Base-by-base conservation (phyloP, 345 rosid species). In the Hibiscus mutabilis region DNA sequence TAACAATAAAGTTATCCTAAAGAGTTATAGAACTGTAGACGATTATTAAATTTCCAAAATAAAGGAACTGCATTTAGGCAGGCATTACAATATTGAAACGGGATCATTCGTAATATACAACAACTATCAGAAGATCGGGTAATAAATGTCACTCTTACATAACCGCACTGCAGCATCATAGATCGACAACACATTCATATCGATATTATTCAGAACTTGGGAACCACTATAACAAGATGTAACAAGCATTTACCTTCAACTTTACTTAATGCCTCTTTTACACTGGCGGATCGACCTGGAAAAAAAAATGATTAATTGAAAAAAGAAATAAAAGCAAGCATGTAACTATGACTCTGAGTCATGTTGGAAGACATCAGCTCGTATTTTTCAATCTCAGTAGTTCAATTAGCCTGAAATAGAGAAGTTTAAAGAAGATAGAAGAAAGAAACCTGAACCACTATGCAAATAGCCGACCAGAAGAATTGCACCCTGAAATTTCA, bases 401-500 rank as follows among this genome's bases (percentile, higher is more conserved):
- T 24, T 47, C 49, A 58, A 33, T 31, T 72, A 55, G 74, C 37
- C 16, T 58, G 46, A 49, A 4, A 1, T 61, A 49, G 46, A 40
- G 21, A 57, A 68, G 60, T 46, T 70, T 24, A 15, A 46, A 64
- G 64, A 71, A 60, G 56, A 70, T 10, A 56, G 55, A 76, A 56
- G 61, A 19, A 69, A 76, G 86, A 73, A 63, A 89, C 91, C 94
- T 85, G 94, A 80, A 25, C 85, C 85, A 57, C 78, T 81, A 67
- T 75, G 81, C 40, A 83, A 73, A 78, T 89, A 89, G 63, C 82
- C 73, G 15, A 85, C 66, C 31, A 87, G 77, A 72, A 89, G 85
- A 59, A 89, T 67, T 64, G 91, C 86, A 67, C 94, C 91, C 94
- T 89, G 91, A 68, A 81, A 84, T 18, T 57, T n/a, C 42, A 72